Percentiles rank a stretch among this genome's conserved stretches.
Conservation (phyloP, 2,329 filamentous ascomycete species). For the Pseudogymnoascus sp. region DNA sequence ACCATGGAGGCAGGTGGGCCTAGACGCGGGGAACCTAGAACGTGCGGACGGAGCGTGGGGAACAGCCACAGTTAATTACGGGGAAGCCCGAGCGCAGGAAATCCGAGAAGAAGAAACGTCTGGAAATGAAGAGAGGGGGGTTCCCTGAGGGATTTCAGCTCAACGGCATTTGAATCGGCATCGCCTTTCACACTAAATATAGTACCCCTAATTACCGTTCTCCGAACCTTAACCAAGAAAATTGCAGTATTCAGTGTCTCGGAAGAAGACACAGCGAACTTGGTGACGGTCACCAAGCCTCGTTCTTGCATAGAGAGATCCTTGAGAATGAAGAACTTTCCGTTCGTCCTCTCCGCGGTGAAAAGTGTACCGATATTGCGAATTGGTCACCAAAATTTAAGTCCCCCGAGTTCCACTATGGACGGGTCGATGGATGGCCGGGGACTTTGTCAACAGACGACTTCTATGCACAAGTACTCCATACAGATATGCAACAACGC, state of each 20-base stretch:
- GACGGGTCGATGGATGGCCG: no score
- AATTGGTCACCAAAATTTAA: no score
- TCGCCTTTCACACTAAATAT: not conserved
- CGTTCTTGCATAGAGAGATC: no score
- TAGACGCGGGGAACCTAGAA: not conserved
- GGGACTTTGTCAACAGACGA: no score
- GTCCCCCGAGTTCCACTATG: no score
- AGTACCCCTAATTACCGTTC: not conserved
- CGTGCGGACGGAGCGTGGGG: not conserved
- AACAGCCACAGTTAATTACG: not conserved
- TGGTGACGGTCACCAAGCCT: not conserved
- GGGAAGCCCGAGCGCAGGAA: not conserved
- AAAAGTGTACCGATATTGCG: no score
- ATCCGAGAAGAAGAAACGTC: not conserved
- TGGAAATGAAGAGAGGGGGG: not conserved
- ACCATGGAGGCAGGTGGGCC: not conserved
- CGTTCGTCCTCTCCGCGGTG: no score
- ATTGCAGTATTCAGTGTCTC: not conserved
- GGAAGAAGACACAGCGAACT: not conserved
- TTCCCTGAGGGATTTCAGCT: not conserved
- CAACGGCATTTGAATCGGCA: not conserved
- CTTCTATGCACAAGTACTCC: no score
- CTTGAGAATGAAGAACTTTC: no score
- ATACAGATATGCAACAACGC: no score
- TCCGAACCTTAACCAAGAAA: not conserved